Conservation (phyloP, 768 basidiomycete species). For the Ephemerocybe angulata region DNA sequence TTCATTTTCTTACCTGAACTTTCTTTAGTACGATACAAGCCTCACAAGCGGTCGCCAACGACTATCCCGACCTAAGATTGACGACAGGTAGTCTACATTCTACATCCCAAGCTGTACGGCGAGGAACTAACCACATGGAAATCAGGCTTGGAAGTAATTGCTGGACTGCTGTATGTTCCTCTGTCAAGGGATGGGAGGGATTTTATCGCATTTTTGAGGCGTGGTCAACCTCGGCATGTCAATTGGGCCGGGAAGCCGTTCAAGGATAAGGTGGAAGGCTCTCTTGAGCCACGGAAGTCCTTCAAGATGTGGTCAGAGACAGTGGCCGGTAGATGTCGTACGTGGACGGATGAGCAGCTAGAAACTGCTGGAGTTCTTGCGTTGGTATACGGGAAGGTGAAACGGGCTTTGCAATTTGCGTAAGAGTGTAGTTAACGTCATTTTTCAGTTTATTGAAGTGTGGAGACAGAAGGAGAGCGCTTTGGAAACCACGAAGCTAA, state of each 20-base stretch:
- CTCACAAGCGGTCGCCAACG: slow-evolving; percentile 61
- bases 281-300: slow-evolving; percentile 71
- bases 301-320: slow-evolving; percentile 80
- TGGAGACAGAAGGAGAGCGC: slow-evolving; percentile 82
- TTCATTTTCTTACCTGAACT: not conserved
- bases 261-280: slow-evolving; percentile 25
- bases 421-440: not conserved
- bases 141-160: slow-evolving; percentile 56
- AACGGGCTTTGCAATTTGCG: not conserved
- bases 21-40: slow-evolving; percentile 58
- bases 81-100: slow-evolving; percentile 36
- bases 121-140: not conserved
- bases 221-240: slow-evolving; percentile 66
- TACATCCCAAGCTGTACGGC: not conserved
- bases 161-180: slow-evolving; percentile 73
- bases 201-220: slow-evolving; percentile 79
- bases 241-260: slow-evolving; percentile 76
- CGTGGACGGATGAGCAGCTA: slow-evolving; percentile 80
- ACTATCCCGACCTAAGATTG: slow-evolving; percentile 69
- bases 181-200: slow-evolving; percentile 69
- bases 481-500: slow-evolving; percentile 65
- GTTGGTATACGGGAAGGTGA: slow-evolving; percentile 71
- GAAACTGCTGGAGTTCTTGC: slow-evolving; percentile 79
- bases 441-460: slow-evolving; percentile 74
- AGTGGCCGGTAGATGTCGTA: slow-evolving; percentile 60